Percentiles rank a stretch among this genome's conserved stretches.
Evolutionary conservation across 371 early-diverging fungal genomes (phyloP).

Genomic region (Actinomortierella ambigua): DNA sequence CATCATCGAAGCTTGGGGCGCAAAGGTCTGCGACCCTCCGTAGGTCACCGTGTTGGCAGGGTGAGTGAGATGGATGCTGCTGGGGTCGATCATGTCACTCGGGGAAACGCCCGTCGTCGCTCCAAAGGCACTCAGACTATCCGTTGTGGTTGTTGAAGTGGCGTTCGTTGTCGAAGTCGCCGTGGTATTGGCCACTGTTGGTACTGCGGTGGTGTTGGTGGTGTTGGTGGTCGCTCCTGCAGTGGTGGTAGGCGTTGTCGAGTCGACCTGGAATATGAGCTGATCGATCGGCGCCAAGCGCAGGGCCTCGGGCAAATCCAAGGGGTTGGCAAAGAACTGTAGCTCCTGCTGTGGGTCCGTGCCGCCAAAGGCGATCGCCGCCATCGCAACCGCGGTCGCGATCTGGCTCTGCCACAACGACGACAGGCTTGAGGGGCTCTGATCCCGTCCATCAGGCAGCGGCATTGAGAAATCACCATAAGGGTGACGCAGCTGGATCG

Average conservation of each 20-base stretch:
- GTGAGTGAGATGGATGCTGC: too few species aligned
- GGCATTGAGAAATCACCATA: constrained; percentile 48
- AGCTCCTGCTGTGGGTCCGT: constrained; percentile 45
- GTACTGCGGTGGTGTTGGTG: too few species aligned
- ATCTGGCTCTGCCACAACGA: constrained; percentile 45
- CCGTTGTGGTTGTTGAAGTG: too few species aligned
- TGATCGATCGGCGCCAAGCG: constrained; percentile 23
- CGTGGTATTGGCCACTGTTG: not conserved
- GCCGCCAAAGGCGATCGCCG: constrained; percentile 43
- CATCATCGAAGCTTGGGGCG: too few species aligned
- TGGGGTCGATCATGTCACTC: too few species aligned
- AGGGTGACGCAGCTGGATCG: constrained; percentile 43
- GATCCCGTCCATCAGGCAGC: constrained; percentile 30
- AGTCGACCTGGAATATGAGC: constrained; percentile 9
- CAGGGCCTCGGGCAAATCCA: constrained; percentile 41
- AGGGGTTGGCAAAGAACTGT: constrained; percentile 45
- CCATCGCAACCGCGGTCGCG: constrained; percentile 44
- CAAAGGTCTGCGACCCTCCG: too few species aligned
- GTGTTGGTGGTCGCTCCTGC: not conserved
- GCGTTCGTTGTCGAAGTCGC: not conserved
- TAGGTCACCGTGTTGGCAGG: too few species aligned
- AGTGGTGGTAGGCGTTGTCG: not conserved
- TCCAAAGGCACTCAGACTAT: too few species aligned
- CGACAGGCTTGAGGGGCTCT: constrained; percentile 36
- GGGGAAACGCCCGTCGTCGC: too few species aligned